Evolutionary conservation across 208 protist genomes (phyloP).

Genomic region (Acanthamoeba sp.): DNA sequence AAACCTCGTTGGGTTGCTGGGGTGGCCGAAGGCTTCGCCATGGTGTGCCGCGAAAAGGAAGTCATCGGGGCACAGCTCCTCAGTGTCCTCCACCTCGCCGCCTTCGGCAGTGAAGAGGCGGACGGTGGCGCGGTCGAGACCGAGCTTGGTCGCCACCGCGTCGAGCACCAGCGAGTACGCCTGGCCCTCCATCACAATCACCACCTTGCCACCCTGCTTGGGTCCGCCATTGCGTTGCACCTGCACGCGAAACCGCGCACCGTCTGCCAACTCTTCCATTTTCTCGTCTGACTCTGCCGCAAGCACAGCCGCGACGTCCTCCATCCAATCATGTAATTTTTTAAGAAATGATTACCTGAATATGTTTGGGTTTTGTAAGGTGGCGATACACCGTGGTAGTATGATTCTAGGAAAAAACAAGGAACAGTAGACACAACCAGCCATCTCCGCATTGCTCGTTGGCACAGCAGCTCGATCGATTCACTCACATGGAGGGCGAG

Average conservation of each 20-base stretch:
- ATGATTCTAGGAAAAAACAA: background rate
- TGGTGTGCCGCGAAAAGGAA: slow-evolving; percentile 44
- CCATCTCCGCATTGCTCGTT: background rate
- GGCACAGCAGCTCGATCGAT: background rate
- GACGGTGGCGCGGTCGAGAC: slow-evolving; percentile 11
- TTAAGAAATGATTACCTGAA: background rate
- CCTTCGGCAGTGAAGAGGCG: slow-evolving; percentile 33
- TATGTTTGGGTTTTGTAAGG: background rate
- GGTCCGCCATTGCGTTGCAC: slow-evolving; percentile 54
- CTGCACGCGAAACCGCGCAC: slow-evolving; percentile 16
- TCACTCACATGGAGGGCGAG: slow-evolving; percentile 33
- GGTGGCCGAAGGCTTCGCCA: background rate
- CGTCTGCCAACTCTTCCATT: background rate
- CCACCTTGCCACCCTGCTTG: slow-evolving; percentile 39
- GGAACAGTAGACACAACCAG: background rate
- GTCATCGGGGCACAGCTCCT: slow-evolving; percentile 46
- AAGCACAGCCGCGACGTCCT: background rate
- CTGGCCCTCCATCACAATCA: slow-evolving; percentile 5
- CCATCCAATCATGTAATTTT: background rate
- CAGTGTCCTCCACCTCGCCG: slow-evolving; percentile 43
- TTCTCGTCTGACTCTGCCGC: background rate
- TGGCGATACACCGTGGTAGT: background rate
- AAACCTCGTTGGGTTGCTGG: background rate
- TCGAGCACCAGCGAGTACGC: slow-evolving; percentile 1
- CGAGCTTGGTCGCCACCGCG: slow-evolving; percentile 34